phyloP scores from a whole-genome alignment of 768 basidiomycete species.

The Dacryopinax primogenitus region DNA sequence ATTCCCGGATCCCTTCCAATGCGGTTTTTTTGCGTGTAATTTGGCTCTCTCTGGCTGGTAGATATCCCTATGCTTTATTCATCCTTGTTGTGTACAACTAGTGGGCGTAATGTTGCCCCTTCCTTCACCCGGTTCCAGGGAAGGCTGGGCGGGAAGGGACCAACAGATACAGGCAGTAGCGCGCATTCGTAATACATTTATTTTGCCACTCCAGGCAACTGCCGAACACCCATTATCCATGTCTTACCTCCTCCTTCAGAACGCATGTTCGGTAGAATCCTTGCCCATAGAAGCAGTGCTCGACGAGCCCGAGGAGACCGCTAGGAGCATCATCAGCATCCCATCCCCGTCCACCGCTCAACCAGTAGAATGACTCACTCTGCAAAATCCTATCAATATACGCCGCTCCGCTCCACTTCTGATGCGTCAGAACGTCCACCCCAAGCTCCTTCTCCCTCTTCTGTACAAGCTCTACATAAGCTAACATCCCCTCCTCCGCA shows the following conservation, averaged over 20 bases:
- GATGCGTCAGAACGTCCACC: constrained; percentile 82
- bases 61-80: neutral
- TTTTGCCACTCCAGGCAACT: neutral
- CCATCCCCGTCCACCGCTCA: neutral
- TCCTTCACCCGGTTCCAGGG: neutral
- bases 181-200: neutral
- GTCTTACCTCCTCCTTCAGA: constrained; percentile 31
- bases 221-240: neutral
- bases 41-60: neutral
- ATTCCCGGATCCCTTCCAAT: neutral
- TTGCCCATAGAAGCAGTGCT: constrained; percentile 71
- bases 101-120: neutral
- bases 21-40: constrained; percentile 4
- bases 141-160: neutral
- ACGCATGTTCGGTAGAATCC: constrained; percentile 81
- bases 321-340: constrained; percentile 16
- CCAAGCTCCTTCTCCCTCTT: constrained; percentile 78
- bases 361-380: constrained; percentile 25
- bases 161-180: neutral
- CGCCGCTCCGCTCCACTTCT: constrained; percentile 92
- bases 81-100: constrained; percentile 1
- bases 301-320: constrained; percentile 76
- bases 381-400: constrained; percentile 79
- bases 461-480: constrained; percentile 81
- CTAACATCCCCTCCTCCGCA: constrained; percentile 83